Conservation (phyloP, 352 stramenopile genomes). For the Aphanomyces astaci region DNA sequence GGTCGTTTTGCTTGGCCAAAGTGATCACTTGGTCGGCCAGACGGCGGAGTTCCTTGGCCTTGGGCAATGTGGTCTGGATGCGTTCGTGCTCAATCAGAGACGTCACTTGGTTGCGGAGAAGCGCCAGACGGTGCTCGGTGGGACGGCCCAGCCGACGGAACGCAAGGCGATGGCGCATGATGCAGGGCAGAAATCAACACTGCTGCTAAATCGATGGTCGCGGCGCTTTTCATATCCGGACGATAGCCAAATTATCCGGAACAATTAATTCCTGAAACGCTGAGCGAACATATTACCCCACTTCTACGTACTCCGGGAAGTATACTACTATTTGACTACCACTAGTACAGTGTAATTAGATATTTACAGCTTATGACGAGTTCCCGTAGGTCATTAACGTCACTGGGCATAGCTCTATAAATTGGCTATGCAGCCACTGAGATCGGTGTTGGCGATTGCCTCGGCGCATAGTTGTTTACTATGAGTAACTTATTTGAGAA, state of each 20-base stretch:
- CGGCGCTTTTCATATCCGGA: conserved; percentile 1
- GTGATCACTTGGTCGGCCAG: conserved; percentile 94
- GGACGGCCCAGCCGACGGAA: conserved; percentile 91
- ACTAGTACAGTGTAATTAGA: too few relatives aligned
- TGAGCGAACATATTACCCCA: too few relatives aligned
- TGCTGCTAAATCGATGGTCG: not conserved
- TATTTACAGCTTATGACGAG: too few relatives aligned
- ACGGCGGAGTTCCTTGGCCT: conserved; percentile 92
- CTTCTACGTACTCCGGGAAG: too few relatives aligned
- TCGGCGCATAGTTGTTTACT: too few relatives aligned
- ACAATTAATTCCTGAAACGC: not conserved
- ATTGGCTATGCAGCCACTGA: too few relatives aligned
- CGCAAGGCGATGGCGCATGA: conserved; percentile 76
- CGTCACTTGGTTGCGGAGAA: conserved; percentile 91
- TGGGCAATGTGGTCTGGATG: conserved; percentile 94
- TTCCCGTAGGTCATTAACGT: too few relatives aligned
- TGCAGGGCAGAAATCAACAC: not conserved
- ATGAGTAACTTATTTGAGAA: too few relatives aligned
- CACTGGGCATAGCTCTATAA: too few relatives aligned
- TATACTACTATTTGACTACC: too few relatives aligned
- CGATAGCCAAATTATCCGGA: not conserved
- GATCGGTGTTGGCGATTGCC: too few relatives aligned
- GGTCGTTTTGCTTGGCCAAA: conserved; percentile 86
- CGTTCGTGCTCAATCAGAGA: conserved; percentile 97
- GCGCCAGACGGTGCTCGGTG: conserved; percentile 91